Conservation (phyloP, 495 filamentous ascomycete genomes). For the Parachaetomium inaequale region DNA sequence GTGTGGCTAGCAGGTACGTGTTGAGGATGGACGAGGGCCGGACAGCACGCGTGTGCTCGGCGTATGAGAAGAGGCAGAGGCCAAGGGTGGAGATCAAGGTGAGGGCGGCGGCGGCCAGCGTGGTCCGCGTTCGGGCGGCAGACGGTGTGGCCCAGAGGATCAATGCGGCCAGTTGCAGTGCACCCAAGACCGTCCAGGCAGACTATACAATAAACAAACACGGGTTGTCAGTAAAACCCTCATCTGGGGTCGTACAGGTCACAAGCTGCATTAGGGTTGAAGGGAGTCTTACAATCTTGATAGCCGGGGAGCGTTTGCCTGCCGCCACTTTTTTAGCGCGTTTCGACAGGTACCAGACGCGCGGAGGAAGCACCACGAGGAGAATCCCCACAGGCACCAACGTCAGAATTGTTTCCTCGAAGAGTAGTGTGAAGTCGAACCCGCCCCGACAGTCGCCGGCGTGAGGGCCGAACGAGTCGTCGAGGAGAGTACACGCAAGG, state of each 20-base stretch:
- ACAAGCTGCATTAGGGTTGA: background rate
- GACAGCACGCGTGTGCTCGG: slow-evolving; percentile 39
- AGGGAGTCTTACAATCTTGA: slow-evolving; percentile 29
- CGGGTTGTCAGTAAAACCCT: background rate
- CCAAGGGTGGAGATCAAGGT: slow-evolving; percentile 36
- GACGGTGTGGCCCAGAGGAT: slow-evolving; percentile 46
- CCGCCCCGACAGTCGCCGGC: slow-evolving; percentile 33
- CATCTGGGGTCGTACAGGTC: slow-evolving; percentile 3
- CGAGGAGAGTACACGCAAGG: slow-evolving; percentile 13
- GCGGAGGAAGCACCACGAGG: slow-evolving; percentile 45
- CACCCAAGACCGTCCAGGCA: slow-evolving; percentile 44
- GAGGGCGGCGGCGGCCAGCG: slow-evolving; percentile 48
- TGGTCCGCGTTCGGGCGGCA: slow-evolving; percentile 39
- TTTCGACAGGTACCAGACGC: slow-evolving; percentile 46
- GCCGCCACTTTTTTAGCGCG: slow-evolving; percentile 19
- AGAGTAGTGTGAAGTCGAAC: slow-evolving; percentile 58
- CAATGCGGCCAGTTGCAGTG: slow-evolving; percentile 46
- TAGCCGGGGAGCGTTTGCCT: slow-evolving; percentile 1
- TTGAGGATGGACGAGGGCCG: slow-evolving; percentile 54
- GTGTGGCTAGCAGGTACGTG: slow-evolving; percentile 53
- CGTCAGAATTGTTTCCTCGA: slow-evolving; percentile 54
- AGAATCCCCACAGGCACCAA: slow-evolving; percentile 46
- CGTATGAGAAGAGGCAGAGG: slow-evolving; percentile 37
- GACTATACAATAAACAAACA: slow-evolving; percentile 28
- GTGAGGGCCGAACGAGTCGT: slow-evolving; percentile 32